Conservation (phyloP, 2,329 filamentous ascomycete genomes). For the Albifimbria verrucaria region DNA sequence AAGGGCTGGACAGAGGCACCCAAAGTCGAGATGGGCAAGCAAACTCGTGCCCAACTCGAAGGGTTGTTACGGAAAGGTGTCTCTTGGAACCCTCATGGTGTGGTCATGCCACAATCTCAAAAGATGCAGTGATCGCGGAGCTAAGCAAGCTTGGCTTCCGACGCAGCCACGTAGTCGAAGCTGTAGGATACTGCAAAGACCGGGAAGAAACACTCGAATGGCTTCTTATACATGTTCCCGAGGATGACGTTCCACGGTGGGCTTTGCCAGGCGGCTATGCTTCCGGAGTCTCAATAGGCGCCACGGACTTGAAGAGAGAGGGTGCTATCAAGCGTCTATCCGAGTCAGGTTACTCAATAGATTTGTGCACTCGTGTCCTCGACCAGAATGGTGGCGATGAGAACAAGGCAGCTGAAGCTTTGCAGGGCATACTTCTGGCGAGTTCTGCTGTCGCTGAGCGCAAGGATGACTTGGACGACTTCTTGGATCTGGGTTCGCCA, state of each 20-base stretch:
- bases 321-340: constrained; percentile 78
- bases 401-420: constrained; percentile 68
- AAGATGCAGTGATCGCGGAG: constrained; percentile 64
- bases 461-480: constrained; percentile 31
- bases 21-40: constrained; percentile 88
- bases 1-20: constrained; percentile 81
- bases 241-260: constrained; percentile 93
- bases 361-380: constrained; percentile 77
- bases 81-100: constrained; percentile 80
- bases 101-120: constrained; percentile 58
- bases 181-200: constrained; percentile 82
- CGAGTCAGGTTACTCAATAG: constrained; percentile 77
- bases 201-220: constrained; percentile 91
- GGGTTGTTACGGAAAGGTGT: constrained; percentile 72
- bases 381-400: constrained; percentile 72
- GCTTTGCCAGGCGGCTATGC: constrained; percentile 88
- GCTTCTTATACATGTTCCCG: constrained; percentile 93
- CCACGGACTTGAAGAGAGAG: constrained; percentile 76
- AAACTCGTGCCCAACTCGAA: constrained; percentile 76
- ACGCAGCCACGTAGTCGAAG: constrained; percentile 85
- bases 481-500: constrained; percentile 46
- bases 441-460: constrained; percentile 6
- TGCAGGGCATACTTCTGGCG: constrained; percentile 57
- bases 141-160: constrained; percentile 80
- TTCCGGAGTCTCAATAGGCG: constrained; percentile 82